Evolutionary conservation across 345 rosid genomes (phyloP).

Genomic region (Boechera stricta): DNA sequence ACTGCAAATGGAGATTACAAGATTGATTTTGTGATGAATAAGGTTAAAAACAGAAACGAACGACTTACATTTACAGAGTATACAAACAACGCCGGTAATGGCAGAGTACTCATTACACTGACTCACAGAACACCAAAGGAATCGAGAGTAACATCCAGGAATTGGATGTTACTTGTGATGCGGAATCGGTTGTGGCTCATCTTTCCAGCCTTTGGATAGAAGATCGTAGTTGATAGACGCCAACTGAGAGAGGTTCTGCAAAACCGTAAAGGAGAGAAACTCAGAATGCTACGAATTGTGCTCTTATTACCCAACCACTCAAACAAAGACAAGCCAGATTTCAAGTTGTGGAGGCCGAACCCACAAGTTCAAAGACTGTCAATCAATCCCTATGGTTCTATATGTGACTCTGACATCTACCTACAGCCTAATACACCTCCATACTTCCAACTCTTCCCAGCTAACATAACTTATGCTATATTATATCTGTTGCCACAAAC

Average conservation of each 20-base stretch:
- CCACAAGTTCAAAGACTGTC: background rate
- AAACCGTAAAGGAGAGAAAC: conserved; percentile 31
- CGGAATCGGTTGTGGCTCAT: conserved; percentile 62
- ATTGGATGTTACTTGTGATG: conserved; percentile 45
- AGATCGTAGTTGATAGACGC: conserved; percentile 99
- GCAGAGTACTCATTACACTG: conserved; percentile 33
- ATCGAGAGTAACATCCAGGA: conserved; percentile 19
- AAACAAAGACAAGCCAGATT: background rate
- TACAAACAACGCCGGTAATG: conserved; percentile 49
- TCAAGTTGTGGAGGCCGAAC: conserved; percentile 1
- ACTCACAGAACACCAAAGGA: conserved; percentile 37
- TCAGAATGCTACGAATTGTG: conserved; percentile 15
- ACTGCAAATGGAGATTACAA: background rate
- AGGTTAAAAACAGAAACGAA: background rate
- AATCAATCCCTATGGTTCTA: conserved; percentile 13
- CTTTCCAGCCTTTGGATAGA: conserved; percentile 97
- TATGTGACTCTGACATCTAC: conserved; percentile 1
- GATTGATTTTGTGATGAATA: conserved; percentile 8
- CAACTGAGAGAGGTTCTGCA: conserved; percentile 93
- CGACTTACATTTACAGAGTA: conserved; percentile 78
- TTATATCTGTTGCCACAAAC: conserved; percentile 3
- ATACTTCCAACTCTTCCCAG: background rate
- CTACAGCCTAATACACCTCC: conserved; percentile 2
- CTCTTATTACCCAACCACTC: conserved; percentile 3
- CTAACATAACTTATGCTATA: conserved; percentile 14